Percentiles rank a stretch among this genome's conserved stretches.
Evolutionary conservation across 495 filamentous ascomycete species (phyloP).

Genomic region (Hypoxylon subgilvum): DNA sequence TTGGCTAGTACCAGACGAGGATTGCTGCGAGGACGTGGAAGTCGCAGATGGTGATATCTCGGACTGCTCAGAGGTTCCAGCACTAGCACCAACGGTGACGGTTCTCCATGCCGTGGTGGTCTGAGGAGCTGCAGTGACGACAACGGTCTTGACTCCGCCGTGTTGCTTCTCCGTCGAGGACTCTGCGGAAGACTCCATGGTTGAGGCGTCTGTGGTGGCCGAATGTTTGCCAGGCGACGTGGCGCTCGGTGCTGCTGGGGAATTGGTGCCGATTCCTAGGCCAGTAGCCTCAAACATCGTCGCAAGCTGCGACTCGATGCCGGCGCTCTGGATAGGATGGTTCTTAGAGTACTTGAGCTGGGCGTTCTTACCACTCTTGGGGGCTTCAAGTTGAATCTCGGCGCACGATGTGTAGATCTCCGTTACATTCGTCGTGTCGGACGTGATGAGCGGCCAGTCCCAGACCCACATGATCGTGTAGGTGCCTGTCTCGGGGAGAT

Average conservation of each 20-base stretch:
- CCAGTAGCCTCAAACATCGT: slow-evolving; percentile 45
- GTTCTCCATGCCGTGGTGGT: slow-evolving; percentile 33
- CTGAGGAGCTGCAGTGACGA: slow-evolving; percentile 31
- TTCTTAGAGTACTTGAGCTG: slow-evolving; percentile 41
- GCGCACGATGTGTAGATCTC: slow-evolving; percentile 85
- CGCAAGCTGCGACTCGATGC: slow-evolving; percentile 45
- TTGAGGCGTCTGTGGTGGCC: slow-evolving; percentile 1
- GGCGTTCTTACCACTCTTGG: slow-evolving; percentile 19
- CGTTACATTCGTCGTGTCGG: slow-evolving; percentile 44
- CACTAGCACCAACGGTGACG: slow-evolving; percentile 23
- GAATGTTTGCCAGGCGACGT: background rate
- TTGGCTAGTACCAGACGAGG: background rate
- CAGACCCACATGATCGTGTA: slow-evolving; percentile 91
- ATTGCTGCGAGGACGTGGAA: background rate
- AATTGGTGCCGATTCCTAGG: slow-evolving; percentile 36
- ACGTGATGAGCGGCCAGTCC: slow-evolving; percentile 75
- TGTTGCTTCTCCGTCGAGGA: slow-evolving; percentile 12
- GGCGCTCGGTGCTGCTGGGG: slow-evolving; percentile 22
- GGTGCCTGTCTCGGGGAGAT: slow-evolving; percentile 55
- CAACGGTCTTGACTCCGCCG: slow-evolving; percentile 32
- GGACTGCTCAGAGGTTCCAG: background rate
- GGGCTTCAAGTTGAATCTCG: slow-evolving; percentile 67
- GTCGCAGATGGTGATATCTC: background rate
- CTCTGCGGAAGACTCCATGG: background rate
- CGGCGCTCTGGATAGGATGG: slow-evolving; percentile 33